Percentiles rank a stretch among this genome's conserved stretches.
Conservation (phyloP, 2,329 filamentous ascomycete species). For the Fusarium succisae region DNA sequence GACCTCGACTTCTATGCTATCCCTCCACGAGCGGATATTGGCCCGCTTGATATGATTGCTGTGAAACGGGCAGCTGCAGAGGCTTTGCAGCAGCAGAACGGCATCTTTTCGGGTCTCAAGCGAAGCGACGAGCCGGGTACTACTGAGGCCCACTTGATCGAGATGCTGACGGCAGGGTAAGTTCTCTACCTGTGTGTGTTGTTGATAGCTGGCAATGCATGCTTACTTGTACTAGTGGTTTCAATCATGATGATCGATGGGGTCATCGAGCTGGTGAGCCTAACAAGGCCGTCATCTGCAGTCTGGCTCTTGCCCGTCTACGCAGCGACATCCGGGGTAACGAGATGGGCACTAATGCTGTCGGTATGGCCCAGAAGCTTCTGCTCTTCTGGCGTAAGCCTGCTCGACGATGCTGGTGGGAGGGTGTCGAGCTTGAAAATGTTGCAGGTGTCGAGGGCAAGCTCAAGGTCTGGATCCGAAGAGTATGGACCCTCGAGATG, state of each 20-base stretch:
- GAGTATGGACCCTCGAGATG: conserved; percentile 99
- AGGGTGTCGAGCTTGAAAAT: conserved; percentile 89
- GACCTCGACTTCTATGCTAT: conserved; percentile 98
- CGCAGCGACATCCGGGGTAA: conserved; percentile 91
- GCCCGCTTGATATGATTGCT: conserved; percentile 90
- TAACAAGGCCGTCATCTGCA: conserved; percentile 98
- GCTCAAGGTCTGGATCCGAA: conserved; percentile 97
- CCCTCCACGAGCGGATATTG: conserved; percentile 84
- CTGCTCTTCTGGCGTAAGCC: conserved; percentile 98
- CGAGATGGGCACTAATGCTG: conserved; percentile 77
- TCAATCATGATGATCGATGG: conserved; percentile 95
- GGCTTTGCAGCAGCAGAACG: conserved; percentile 87
- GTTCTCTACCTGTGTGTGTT: conserved; percentile 45
- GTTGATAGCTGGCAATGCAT: neutral
- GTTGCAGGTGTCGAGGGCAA: conserved; percentile 91
- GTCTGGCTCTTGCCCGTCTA: conserved; percentile 89
- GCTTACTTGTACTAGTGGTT: conserved; percentile 72
- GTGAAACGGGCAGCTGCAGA: conserved; percentile 92
- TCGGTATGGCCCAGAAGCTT: conserved; percentile 98
- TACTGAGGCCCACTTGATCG: conserved; percentile 97
- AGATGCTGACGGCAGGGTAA: conserved; percentile 98
- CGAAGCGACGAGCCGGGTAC: conserved; percentile 96
- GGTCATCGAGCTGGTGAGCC: conserved; percentile 97
- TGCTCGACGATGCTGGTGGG: conserved; percentile 97
- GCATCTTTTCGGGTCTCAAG: conserved; percentile 94